Evolutionary conservation across 176 grass and related monocot genomes (phyloP).

Genomic region (Musa beccarii): DNA sequence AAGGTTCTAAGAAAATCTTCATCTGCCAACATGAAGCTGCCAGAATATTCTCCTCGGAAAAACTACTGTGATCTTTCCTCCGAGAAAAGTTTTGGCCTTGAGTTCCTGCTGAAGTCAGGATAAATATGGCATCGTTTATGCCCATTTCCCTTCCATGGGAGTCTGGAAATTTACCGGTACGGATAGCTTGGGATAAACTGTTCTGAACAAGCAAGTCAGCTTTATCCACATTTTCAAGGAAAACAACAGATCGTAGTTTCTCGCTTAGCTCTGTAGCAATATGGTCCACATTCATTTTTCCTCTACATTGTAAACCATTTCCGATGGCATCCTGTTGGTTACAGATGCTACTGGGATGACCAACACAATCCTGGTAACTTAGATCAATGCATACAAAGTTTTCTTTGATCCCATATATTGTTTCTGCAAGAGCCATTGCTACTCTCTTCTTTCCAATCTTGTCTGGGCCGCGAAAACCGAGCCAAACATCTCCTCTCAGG

Average conservation of each 20-base stretch:
- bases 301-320: constrained; percentile 41
- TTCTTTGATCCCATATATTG: constrained; percentile 40
- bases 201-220: constrained; percentile 54
- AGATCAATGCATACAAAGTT: constrained; percentile 65
- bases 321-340: neutral
- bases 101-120: constrained; percentile 42
- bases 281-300: constrained; percentile 53
- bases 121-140: constrained; percentile 51
- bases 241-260: constrained; percentile 51
- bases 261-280: constrained; percentile 58
- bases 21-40: constrained; percentile 39
- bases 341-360: neutral
- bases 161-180: constrained; percentile 45
- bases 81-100: constrained; percentile 16
- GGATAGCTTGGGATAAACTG: constrained; percentile 38
- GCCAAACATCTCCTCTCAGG: constrained; percentile 65
- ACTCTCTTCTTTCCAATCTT: constrained; percentile 51
- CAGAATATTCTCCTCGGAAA: constrained; percentile 53
- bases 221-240: constrained; percentile 70
- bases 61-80: constrained; percentile 34
- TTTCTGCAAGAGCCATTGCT: constrained; percentile 58
- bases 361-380: constrained; percentile 34
- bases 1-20: constrained; percentile 44
- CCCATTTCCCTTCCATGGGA: constrained; percentile 36
- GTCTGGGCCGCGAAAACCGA: constrained; percentile 71